Percentiles rank a stretch among this genome's conserved stretches.
These are phyloP conservation scores for Botryobasidium botryosum DNA, from an alignment of 768 basidiomycete species.

Conservation along the genomic window DNA sequence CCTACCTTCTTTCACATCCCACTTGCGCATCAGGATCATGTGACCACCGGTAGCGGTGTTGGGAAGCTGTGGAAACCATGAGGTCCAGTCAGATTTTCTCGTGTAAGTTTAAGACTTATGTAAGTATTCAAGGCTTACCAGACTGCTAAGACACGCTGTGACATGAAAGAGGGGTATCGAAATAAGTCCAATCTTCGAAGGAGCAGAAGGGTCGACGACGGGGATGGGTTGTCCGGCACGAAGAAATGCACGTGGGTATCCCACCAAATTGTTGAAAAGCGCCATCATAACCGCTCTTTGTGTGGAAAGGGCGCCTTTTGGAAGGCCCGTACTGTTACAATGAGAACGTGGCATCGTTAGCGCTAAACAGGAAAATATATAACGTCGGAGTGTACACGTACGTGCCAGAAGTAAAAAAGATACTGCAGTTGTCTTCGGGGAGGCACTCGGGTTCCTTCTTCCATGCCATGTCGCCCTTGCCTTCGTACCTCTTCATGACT, in stretches of 20 bases:
- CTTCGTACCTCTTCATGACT: conserved; percentile 16
- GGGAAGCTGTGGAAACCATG: too few relatives aligned
- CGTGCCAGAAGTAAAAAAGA: conserved; percentile 50
- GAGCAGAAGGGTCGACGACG: too few relatives aligned
- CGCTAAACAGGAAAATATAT: too few relatives aligned
- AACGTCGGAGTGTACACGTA: conserved; percentile 13
- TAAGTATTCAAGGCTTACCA: conserved; percentile 16
- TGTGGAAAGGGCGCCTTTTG: conserved; percentile 49
- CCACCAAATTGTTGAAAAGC: too few relatives aligned
- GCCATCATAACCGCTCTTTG: conserved; percentile 48
- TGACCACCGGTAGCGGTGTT: too few relatives aligned
- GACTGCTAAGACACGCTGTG: conserved; percentile 37
- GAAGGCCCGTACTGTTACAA: conserved; percentile 33
- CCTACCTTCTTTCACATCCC: conserved; percentile 37
- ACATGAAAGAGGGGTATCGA: conserved; percentile 44
- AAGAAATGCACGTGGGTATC: conserved; percentile 32
- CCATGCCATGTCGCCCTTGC: too few relatives aligned
- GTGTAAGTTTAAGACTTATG: too few relatives aligned
- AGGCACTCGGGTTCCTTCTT: conserved; percentile 21
- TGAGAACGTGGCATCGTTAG: too few relatives aligned
- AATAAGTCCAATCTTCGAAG: too few relatives aligned
- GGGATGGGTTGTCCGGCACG: conserved; percentile 31
- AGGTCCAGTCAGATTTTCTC: too few relatives aligned
- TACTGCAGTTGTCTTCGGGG: conserved; percentile 42
- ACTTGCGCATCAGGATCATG: conserved; percentile 38